Conservation (phyloP, 2,329 filamentous ascomycete species). For the Colletotrichum coccodes region DNA sequence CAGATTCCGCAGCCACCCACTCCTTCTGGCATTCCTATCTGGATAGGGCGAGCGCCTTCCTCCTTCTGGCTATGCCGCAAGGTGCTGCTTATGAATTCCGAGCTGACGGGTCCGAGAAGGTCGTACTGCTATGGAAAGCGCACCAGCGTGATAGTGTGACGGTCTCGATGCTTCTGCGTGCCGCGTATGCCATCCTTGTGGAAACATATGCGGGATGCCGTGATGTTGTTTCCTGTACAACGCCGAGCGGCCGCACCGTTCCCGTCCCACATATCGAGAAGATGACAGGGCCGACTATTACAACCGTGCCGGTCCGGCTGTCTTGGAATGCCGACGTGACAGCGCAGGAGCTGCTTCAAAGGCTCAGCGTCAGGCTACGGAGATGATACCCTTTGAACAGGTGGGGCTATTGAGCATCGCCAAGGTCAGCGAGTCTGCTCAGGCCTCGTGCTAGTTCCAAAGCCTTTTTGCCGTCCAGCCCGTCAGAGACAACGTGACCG, state of each 20-base stretch:
- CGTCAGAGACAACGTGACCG: background rate
- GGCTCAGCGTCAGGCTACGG: slow-evolving; percentile 41
- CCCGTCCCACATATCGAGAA: slow-evolving; percentile 29
- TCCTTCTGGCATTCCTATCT: background rate
- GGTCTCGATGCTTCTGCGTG: slow-evolving; percentile 44
- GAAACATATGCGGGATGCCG: slow-evolving; percentile 46
- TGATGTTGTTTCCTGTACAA: slow-evolving; percentile 52
- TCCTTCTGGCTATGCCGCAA: background rate
- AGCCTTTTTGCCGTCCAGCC: background rate
- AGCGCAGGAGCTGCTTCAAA: slow-evolving; percentile 26
- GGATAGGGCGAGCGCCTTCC: background rate
- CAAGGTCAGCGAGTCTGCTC: background rate
- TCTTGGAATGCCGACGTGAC: background rate
- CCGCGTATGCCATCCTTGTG: slow-evolving; percentile 53
- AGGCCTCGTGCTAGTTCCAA: background rate
- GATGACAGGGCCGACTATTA: slow-evolving; percentile 41
- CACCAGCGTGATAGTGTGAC: background rate
- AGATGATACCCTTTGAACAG: slow-evolving; percentile 41
- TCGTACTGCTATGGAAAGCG: background rate
- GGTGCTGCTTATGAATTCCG: background rate
- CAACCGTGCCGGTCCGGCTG: slow-evolving; percentile 3
- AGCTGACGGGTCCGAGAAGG: background rate
- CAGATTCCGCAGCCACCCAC: background rate
- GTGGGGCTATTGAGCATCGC: slow-evolving; percentile 43
- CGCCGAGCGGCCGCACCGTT: slow-evolving; percentile 41